phyloP scores from a whole-genome alignment of 2,329 filamentous ascomycete genomes.

The Penicillium thymicola region DNA sequence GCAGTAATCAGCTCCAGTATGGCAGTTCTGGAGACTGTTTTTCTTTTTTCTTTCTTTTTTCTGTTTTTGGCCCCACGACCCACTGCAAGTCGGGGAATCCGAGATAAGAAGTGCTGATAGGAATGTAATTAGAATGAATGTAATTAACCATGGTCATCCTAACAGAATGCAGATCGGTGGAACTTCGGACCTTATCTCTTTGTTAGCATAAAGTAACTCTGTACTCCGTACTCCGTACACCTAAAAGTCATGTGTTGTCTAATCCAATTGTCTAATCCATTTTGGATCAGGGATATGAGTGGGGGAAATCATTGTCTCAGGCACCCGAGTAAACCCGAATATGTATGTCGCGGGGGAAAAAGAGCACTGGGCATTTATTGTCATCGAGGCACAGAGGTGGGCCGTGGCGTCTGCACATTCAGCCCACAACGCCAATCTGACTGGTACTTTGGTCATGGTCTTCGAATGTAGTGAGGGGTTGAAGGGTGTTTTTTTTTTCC shows the following conservation, averaged over 20 bases:
- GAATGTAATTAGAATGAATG: conserved; percentile 17
- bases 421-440: conserved; percentile 4
- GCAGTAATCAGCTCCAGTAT: not conserved
- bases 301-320: not conserved
- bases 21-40: not conserved
- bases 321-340: conserved; percentile 6
- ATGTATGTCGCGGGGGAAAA: not conserved
- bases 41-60: not conserved
- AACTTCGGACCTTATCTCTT: conserved; percentile 15
- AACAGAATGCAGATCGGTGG: conserved; percentile 6
- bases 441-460: conserved; percentile 7
- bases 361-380: not conserved
- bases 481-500: conserved; percentile 10
- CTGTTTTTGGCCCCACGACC: conserved; percentile 8
- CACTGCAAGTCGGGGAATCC: conserved; percentile 13
- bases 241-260: not conserved
- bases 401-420: conserved; percentile 10
- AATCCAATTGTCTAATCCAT: conserved; percentile 1
- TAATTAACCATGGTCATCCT: conserved; percentile 31
- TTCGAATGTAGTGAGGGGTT: not conserved
- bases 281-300: not conserved
- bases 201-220: not conserved
- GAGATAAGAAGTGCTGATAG: conserved; percentile 28
- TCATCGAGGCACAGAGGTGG: not conserved
- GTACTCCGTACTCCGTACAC: not conserved